A percentile compares a stretch with the other conserved stretches of the same genome.
These are phyloP conservation scores for Jimgerdemannia flammicorona DNA, from an alignment of 192 early-diverging fungal species.

Conservation along the genomic window DNA sequence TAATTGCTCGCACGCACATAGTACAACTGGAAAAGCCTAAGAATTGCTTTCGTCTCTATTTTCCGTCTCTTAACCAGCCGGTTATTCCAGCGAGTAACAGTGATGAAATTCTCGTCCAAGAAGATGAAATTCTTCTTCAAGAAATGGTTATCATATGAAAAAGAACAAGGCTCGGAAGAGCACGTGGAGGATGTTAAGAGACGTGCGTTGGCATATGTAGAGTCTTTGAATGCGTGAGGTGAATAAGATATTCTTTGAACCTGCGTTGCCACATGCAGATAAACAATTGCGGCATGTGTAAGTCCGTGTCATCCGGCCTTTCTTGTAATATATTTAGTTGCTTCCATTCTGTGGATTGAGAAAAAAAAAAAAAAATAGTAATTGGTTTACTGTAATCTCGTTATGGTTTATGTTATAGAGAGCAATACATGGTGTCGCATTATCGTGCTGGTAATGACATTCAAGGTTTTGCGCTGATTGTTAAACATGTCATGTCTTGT, in stretches of 20 bases:
- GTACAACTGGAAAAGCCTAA: background rate
- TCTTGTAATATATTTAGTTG: too few species aligned
- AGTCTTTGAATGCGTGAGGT: slow-evolving; percentile 34
- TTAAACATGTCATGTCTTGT: too few species aligned
- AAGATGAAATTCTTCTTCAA: slow-evolving; percentile 99
- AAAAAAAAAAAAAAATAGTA: too few species aligned
- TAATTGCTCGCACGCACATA: background rate
- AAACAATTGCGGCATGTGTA: too few species aligned
- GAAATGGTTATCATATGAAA: slow-evolving; percentile 96
- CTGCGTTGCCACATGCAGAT: too few species aligned
- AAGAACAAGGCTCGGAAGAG: slow-evolving; percentile 75
- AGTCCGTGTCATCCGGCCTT: too few species aligned
- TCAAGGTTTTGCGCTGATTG: too few species aligned
- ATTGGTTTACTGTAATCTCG: too few species aligned
- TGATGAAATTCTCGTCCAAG: slow-evolving; percentile 89
- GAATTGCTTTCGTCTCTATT: background rate
- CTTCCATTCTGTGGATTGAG: too few species aligned
- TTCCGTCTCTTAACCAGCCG: slow-evolving; percentile 30
- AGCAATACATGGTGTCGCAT: too few species aligned
- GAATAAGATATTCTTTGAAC: background rate
- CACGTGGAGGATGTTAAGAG: slow-evolving; percentile 86
- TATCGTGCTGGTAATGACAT: too few species aligned
- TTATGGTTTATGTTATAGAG: too few species aligned
- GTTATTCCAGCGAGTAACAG: slow-evolving; percentile 88
- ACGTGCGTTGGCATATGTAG: slow-evolving; percentile 83